phyloP scores from a whole-genome alignment of 495 filamentous ascomycete species.

The Podospora tetraspora region DNA sequence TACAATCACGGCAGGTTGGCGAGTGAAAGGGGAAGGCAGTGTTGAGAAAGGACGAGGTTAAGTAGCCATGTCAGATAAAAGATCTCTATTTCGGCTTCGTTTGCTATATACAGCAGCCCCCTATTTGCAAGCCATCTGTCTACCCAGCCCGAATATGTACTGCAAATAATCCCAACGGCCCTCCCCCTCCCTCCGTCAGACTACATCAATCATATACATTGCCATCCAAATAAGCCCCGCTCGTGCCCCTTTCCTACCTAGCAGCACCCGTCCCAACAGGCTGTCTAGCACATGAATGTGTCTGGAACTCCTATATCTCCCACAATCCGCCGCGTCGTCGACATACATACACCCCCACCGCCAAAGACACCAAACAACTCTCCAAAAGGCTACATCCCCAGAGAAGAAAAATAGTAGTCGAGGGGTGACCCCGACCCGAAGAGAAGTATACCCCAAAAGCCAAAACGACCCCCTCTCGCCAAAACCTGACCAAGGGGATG shows the following conservation, averaged over 20 bases:
- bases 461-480: neutral
- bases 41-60: too few relatives aligned
- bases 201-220: neutral
- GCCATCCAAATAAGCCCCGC: neutral
- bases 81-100: neutral
- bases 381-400: neutral
- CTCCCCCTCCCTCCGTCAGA: neutral
- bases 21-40: too few relatives aligned
- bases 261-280: neutral
- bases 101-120: neutral
- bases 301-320: neutral
- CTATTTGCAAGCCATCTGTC: neutral
- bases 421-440: neutral
- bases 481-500: neutral
- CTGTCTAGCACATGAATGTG: neutral
- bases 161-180: neutral
- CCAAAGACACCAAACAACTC: neutral
- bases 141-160: neutral
- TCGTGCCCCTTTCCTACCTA: neutral
- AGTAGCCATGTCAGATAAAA: neutral
- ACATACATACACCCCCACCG: neutral
- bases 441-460: neutral
- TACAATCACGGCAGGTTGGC: too few relatives aligned
- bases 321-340: neutral
- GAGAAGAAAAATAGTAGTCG: neutral